Conservation (phyloP, 495 filamentous ascomycete species). For the Trichoderma erinaceum region DNA sequence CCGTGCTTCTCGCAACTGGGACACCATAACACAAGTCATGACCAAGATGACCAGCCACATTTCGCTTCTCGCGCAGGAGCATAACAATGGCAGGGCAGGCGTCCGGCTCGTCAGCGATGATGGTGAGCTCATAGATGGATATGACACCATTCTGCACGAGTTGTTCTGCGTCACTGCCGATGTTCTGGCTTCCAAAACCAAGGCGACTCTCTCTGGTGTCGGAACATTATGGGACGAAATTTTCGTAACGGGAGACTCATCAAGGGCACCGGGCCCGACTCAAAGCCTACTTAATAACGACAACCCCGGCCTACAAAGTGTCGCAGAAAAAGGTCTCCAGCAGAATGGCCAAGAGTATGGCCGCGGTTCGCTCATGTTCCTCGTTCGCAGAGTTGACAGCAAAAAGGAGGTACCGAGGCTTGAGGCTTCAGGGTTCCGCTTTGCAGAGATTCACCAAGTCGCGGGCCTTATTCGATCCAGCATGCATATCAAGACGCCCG, state of each 20-base stretch:
- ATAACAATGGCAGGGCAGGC: slow-evolving; percentile 22
- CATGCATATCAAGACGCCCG: slow-evolving; percentile 60
- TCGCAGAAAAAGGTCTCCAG: slow-evolving; percentile 25
- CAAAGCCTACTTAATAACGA: slow-evolving; percentile 2
- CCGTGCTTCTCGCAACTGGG: slow-evolving; percentile 72
- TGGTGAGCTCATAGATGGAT: slow-evolving; percentile 51
- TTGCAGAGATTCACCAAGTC: slow-evolving; percentile 66
- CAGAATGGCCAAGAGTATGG: slow-evolving; percentile 33
- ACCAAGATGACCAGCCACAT: slow-evolving; percentile 61
- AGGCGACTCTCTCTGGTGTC: slow-evolving; percentile 54
- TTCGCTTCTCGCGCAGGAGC: slow-evolving; percentile 26
- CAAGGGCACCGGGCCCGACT: not conserved
- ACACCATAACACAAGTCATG: slow-evolving; percentile 57
- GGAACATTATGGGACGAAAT: slow-evolving; percentile 78
- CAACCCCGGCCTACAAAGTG: slow-evolving; percentile 14
- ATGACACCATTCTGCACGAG: slow-evolving; percentile 76
- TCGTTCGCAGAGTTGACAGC: slow-evolving; percentile 60
- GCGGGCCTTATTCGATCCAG: slow-evolving; percentile 56
- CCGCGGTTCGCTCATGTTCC: slow-evolving; percentile 71
- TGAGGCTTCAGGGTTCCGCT: slow-evolving; percentile 68
- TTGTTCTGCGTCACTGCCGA: slow-evolving; percentile 77
- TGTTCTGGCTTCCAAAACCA: slow-evolving; percentile 60
- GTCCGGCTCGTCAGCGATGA: slow-evolving; percentile 34
- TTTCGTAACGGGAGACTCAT: slow-evolving; percentile 49
- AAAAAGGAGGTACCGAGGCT: slow-evolving; percentile 51